Evolutionary conservation across 768 basidiomycete genomes (phyloP), one percentile per base, ranked within the genome.

Genomic region (Pluteus cervinus): DNA sequence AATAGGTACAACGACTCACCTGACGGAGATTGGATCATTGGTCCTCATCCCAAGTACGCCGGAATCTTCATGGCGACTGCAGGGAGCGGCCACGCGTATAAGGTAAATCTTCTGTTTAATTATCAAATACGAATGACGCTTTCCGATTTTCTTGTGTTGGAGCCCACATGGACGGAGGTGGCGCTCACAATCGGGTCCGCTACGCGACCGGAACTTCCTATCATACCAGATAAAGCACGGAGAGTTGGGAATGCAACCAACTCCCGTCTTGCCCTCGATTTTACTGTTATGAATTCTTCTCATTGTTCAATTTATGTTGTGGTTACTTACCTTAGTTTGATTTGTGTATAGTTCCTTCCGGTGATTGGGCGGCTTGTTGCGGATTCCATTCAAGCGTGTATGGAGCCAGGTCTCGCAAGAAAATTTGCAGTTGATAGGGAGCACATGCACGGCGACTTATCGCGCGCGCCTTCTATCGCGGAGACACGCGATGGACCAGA

Each of bases 21-120:
- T 1, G 85, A 92, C 50, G 81, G 78, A 3, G 75, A 97, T 57
- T 97, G 90, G 88, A 64, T 96, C 29, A 88, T 97, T 46, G 87
- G 91, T 17, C 75, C 62, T 42, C 76, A 84, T 46, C 69, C 71
- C 17, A 55, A 57, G 10, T 70, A 81, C 46, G 58, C 64, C 17
- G 72, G 72, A 5, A 53, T 97, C 8, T 57, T 92, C 36, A 57
- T 97, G 20, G 93, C 91, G 1, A 93, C 93, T 1, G 87, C 76
- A 12, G 94, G 85, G 5, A 88, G 81, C 46, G 92, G 92, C 0
- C 88, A 93, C 57, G 88, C 78, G 0, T 92, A 77, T 69, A 92
- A 93, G 73, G 86, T 79, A 38, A 35, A 51, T 44, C 20, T 7
- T n/a, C 32, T 3, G 34, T 37, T 12, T 9, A 14, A 28, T 9